Evolutionary conservation across 345 rosid species (phyloP), one percentile per base, ranked within the genome.

Genomic region (Excoecaria cochinchinensis): DNA sequence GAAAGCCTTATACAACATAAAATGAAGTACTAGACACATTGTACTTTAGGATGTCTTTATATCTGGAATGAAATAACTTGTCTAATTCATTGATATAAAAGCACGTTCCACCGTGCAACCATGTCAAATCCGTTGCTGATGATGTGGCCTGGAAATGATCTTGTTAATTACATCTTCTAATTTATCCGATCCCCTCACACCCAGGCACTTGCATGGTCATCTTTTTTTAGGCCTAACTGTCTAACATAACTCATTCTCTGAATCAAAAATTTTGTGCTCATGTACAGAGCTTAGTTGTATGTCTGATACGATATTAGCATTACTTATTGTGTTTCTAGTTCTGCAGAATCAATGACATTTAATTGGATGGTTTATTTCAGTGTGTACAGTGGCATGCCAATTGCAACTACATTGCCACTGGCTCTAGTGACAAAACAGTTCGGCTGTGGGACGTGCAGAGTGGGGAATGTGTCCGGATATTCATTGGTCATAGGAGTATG

Each of bases 321-420:
- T 55, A 17, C 19, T 24, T 40, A 6, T 9, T 8, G 10, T 5
- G 19, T 21, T 46, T 16, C 44, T 52, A 21, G 3, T 67, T 64
- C 39, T 70, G 51, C 51, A 64, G 53, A 53, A 59, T 38, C 52
- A 59, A 4, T 65, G 51, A 56, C 21, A 65, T 73, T 44, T 62
- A 21, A 38, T 59, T 46, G 42, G 46, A 19, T 44, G 36, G 15
- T 70, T 5, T 76, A 24, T 78, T 68, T 67, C 91, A 96, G 98
- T 93, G 97, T 82, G 88, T 96, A 77, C 97, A 89, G 78, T 96
- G 99, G 99, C 98, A 96, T 88, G 87, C 89, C 77, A 96, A 96
- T 84, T 96, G 98, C 87, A 96, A 93, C 88, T 93, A 89, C 83
- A 86, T 92, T 15, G 97, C 97, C 11, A 93, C 98, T 6, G 99